A percentile compares a stretch with the other conserved stretches of the same genome.
These are phyloP conservation scores for Paecilomyces formosus DNA, from an alignment of 2,329 filamentous ascomycete genomes.

Conservation along the genomic window DNA sequence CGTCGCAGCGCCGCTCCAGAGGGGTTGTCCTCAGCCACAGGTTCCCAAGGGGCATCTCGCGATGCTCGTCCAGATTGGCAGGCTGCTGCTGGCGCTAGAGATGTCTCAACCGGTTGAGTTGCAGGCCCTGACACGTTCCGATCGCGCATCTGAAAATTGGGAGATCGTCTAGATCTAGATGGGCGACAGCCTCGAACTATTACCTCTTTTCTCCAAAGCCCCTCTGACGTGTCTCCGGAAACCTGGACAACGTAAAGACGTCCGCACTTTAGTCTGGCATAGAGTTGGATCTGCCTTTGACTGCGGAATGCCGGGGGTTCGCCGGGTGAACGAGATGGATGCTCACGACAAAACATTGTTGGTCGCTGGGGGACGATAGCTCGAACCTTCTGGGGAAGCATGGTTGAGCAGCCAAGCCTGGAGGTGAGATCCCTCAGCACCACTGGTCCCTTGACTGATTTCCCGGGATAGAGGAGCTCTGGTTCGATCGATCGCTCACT, in stretches of 20 bases:
- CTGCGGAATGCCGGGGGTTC: neutral
- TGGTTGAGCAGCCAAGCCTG: neutral
- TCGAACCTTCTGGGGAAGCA: neutral
- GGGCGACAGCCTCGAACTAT: neutral
- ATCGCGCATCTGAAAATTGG: neutral
- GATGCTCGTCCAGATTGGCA: neutral
- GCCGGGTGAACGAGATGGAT: neutral
- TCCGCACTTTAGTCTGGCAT: neutral
- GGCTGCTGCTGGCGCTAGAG: neutral
- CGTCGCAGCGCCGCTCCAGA: neutral
- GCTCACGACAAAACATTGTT: neutral
- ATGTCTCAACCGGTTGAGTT: neutral
- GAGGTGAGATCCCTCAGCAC: neutral
- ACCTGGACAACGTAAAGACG: neutral
- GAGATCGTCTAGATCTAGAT: neutral
- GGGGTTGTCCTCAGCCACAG: neutral
- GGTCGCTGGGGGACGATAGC: neutral
- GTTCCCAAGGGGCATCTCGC: neutral
- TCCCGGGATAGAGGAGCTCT: neutral
- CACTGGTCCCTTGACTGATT: neutral
- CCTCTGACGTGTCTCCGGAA: neutral
- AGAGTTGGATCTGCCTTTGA: neutral
- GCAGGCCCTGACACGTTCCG: neutral
- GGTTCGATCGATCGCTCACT: neutral
- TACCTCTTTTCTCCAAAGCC: neutral